phyloP scores from a whole-genome alignment of 805 yeast genomes.

The Suhomyces emberorum region DNA sequence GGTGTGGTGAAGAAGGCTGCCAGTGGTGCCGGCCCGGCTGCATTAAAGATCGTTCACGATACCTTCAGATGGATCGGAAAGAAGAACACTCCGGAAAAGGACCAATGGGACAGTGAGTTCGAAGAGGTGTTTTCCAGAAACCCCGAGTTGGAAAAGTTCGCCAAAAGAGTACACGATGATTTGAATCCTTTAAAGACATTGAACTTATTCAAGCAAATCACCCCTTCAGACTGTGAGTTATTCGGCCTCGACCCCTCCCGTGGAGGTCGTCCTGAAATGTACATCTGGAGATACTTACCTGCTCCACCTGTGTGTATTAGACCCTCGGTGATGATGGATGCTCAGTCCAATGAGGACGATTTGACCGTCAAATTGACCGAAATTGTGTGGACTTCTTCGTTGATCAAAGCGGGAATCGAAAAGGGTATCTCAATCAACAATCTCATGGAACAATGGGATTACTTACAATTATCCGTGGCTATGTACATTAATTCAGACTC shows the following conservation, averaged over 20 bases:
- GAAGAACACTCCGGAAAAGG: constrained; percentile 79
- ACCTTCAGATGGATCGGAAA: constrained; percentile 95
- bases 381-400: constrained; percentile 93
- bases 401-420: constrained; percentile 91
- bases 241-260: constrained; percentile 84
- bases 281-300: constrained; percentile 94
- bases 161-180: constrained; percentile 87
- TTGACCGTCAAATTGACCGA: constrained; percentile 93
- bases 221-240: constrained; percentile 86
- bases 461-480: constrained; percentile 89
- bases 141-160: constrained; percentile 86
- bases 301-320: constrained; percentile 99
- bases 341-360: constrained; percentile 95
- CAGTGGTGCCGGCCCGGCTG: constrained; percentile 87
- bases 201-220: constrained; percentile 79
- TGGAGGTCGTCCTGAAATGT: constrained; percentile 94
- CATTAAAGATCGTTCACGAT: constrained; percentile 92
- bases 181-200: constrained; percentile 88
- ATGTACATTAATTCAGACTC: constrained; percentile 97
- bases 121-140: constrained; percentile 66
- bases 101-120: constrained; percentile 83
- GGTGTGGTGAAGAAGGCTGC: constrained; percentile 98
- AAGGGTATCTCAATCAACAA: constrained; percentile 91
- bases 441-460: constrained; percentile 99
- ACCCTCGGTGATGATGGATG: constrained; percentile 92